phyloP scores from a whole-genome alignment of 352 stramenopile genomes.

The Globisporangium uncinulatum region DNA sequence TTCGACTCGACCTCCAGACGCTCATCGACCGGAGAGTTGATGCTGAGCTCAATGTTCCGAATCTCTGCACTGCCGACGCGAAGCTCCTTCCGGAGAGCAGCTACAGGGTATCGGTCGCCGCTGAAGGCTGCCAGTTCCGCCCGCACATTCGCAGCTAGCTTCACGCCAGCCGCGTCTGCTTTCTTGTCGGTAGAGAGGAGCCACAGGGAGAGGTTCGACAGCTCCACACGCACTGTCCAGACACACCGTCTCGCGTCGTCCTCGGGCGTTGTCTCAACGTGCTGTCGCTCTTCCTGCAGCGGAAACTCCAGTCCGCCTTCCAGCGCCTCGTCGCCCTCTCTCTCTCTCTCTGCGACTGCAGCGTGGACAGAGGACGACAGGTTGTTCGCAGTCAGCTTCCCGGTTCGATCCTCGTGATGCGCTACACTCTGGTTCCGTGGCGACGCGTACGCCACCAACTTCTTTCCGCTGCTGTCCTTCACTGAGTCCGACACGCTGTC shows the following conservation, averaged over 20 bases:
- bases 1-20: slow-evolving; percentile 3
- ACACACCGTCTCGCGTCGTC: background rate
- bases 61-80: slow-evolving; percentile 23
- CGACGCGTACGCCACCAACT: slow-evolving; percentile 3
- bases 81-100: slow-evolving; percentile 4
- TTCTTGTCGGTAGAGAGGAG: slow-evolving; percentile 59
- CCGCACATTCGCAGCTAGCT: slow-evolving; percentile 31
- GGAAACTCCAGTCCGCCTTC: background rate
- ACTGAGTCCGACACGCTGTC: slow-evolving; percentile 36
- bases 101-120: background rate
- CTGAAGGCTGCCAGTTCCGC: slow-evolving; percentile 7
- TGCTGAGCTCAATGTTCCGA: slow-evolving; percentile 30
- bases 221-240: slow-evolving; percentile 38
- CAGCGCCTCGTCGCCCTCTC: background rate
- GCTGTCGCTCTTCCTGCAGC: no score
- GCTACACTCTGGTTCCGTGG: background rate
- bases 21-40: slow-evolving; percentile 21
- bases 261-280: background rate
- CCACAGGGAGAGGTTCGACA: slow-evolving; percentile 60
- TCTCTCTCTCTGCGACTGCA: slow-evolving; percentile 1
- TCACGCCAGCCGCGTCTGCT: slow-evolving; percentile 42
- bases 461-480: slow-evolving; percentile 5
- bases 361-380: slow-evolving; percentile 2
- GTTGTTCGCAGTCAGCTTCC: slow-evolving; percentile 9
- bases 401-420: background rate